phyloP scores from a whole-genome alignment of 805 yeast species.

The Ogataea polymorpha region DNA sequence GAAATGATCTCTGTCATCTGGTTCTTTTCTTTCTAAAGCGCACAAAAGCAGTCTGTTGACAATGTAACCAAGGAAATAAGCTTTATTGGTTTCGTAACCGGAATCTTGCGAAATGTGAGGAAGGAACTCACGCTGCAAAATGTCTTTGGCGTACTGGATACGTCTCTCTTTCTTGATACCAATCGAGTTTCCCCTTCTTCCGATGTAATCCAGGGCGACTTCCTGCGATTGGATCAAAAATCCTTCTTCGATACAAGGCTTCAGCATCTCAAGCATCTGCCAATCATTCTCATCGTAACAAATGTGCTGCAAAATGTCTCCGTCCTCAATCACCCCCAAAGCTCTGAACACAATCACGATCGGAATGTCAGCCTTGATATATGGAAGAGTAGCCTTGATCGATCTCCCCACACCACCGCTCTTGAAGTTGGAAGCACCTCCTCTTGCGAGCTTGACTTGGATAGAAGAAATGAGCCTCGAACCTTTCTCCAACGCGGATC shows the following conservation, averaged over 20 bases:
- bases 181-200: slow-evolving; percentile 95
- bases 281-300: slow-evolving; percentile 97
- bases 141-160: slow-evolving; percentile 96
- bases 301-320: slow-evolving; percentile 96
- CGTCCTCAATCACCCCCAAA: slow-evolving; percentile 97
- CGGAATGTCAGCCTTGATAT: slow-evolving; percentile 94
- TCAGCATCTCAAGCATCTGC: slow-evolving; percentile 99
- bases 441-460: slow-evolving; percentile 77
- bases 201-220: slow-evolving; percentile 96
- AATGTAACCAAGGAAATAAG: slow-evolving; percentile 96
- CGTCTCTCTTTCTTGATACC: slow-evolving; percentile 98
- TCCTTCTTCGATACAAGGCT: slow-evolving; percentile 99
- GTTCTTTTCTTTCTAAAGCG: slow-evolving; percentile 96
- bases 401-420: slow-evolving; percentile 68
- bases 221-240: slow-evolving; percentile 97
- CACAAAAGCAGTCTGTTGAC: slow-evolving; percentile 91
- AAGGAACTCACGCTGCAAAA: slow-evolving; percentile 89
- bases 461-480: slow-evolving; percentile 89
- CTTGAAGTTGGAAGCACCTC: slow-evolving; percentile 45
- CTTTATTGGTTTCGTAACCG: slow-evolving; percentile 95
- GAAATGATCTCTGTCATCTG: slow-evolving; percentile 99
- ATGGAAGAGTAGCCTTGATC: slow-evolving; percentile 93
- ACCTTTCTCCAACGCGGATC: slow-evolving; percentile 96
- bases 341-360: slow-evolving; percentile 97
- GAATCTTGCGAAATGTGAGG: slow-evolving; percentile 98